Base-by-base conservation (phyloP, 148 eudicot species). In the Suaeda aralocaspica region DNA sequence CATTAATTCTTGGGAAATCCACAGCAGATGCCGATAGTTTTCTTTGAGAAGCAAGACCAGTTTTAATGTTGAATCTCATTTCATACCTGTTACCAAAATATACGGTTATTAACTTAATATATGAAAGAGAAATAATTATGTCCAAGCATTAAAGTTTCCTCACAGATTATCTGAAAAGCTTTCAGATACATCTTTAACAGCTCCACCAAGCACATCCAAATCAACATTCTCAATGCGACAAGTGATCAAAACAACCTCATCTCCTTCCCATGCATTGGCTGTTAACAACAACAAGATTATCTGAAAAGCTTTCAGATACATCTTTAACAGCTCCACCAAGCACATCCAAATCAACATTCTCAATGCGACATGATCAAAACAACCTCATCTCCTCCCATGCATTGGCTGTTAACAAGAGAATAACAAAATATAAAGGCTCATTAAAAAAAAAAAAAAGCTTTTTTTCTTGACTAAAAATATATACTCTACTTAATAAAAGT, bases 181-280 rank as follows among this genome's bases (percentile, higher is more conserved):
- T 46, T 89, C 91, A 52, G 87, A 88, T 77, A 78, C 82, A 46
- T 79, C 89, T 52, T 84, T 73, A 36, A 77, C 81, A 36, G 46
- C 59, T 74, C 92, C 92, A 69, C 79, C 78, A 72, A 85, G 84
- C 91, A 85, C 82, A 68, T 86, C 97, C 59, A 91, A 76, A 76
- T 91, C 89, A n/a, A 88, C 92, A 73, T 94, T 84, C 64, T 91
- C 84, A 66, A 91, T 75, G 59, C 97, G 96, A 44, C 92, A 91
- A 72, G 91, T 89, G 48, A 89, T 83, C 42, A 91, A 52, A 75
- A 94, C 91, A 66, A 94, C 86, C 74, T 94, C 98, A 75, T 94
- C 98, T 74, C 91, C 97, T 81, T 94, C 98, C 98, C 98, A 91
- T 36, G 97, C 97, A 79, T 91, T 91, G 57, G 94, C 97, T 91